phyloP scores from a whole-genome alignment of 2,329 filamentous ascomycete species.

The Penicillium freii region DNA sequence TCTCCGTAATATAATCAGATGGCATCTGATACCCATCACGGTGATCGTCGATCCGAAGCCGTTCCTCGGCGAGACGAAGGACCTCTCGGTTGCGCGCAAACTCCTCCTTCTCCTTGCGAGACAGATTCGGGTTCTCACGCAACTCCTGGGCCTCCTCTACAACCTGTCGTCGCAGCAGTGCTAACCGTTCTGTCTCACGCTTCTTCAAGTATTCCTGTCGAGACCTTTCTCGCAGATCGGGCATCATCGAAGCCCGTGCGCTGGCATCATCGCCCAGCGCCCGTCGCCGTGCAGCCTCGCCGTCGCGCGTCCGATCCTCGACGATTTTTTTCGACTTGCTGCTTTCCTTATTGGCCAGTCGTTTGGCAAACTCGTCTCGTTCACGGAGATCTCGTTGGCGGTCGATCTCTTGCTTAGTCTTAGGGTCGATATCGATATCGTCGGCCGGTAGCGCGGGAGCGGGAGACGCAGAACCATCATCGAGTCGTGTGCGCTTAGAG shows the following conservation, averaged over 20 bases:
- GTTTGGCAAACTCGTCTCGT: conserved; percentile 74
- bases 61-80: conserved; percentile 76
- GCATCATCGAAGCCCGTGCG: conserved; percentile 68
- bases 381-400: conserved; percentile 69
- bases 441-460: conserved; percentile 35
- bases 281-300: conserved; percentile 60
- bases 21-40: conserved; percentile 89
- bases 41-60: conserved; percentile 84
- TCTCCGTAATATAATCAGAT: conserved; percentile 92
- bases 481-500: conserved; percentile 67
- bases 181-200: conserved; percentile 79
- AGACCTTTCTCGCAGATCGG: conserved; percentile 77
- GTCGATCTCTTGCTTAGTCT: conserved; percentile 57
- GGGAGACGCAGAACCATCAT: conserved; percentile 48
- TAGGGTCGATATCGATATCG: conserved; percentile 56
- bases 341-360: conserved; percentile 69
- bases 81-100: conserved; percentile 87
- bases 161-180: conserved; percentile 85
- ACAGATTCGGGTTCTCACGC: conserved; percentile 70
- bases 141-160: conserved; percentile 82
- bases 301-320: conserved; percentile 58
- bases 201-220: conserved; percentile 93
- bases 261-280: conserved; percentile 66
- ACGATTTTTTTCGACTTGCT: conserved; percentile 67
- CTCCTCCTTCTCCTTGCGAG: conserved; percentile 76